phyloP scores from a whole-genome alignment of 352 stramenopile genomes.

The Elongisporangium undulatum region DNA sequence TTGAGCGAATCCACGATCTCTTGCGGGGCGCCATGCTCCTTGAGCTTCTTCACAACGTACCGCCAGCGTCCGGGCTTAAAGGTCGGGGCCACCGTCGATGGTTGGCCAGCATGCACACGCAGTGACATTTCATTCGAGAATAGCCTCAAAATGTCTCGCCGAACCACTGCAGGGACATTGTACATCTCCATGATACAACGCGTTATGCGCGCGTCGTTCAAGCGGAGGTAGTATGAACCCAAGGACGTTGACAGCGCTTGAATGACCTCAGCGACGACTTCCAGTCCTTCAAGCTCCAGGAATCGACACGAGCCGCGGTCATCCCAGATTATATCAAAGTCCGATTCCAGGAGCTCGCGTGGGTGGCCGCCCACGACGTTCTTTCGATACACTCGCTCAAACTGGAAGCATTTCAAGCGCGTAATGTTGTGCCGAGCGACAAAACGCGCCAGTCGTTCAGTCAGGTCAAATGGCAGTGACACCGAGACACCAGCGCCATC shows the following conservation, averaged over 20 bases:
- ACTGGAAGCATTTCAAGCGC: constrained; percentile 82
- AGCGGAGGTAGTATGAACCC: constrained; percentile 70
- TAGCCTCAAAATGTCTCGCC: constrained; percentile 69
- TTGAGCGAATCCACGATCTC: constrained; percentile 53
- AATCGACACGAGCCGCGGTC: constrained; percentile 56
- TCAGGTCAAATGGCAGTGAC: constrained; percentile 80
- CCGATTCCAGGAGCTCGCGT: constrained; percentile 73
- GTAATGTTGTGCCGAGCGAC: constrained; percentile 78
- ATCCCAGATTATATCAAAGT: constrained; percentile 87
- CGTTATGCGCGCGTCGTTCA: constrained; percentile 77
- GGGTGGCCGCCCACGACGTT: constrained; percentile 71
- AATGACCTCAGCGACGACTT: constrained; percentile 78
- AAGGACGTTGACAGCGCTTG: constrained; percentile 48
- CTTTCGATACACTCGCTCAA: constrained; percentile 80
- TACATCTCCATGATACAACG: constrained; percentile 69
- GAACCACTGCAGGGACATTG: constrained; percentile 36
- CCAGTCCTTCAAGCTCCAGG: constrained; percentile 69
- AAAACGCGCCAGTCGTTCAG: constrained; percentile 75
- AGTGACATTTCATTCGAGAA: constrained; percentile 73
- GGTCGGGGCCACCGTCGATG: constrained; percentile 51
- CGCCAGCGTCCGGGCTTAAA: constrained; percentile 71
- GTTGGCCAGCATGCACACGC: constrained; percentile 51
- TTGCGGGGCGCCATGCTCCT: constrained; percentile 44
- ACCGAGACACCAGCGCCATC: constrained; percentile 78
- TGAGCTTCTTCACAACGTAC: constrained; percentile 68